Evolutionary conservation across 2,329 filamentous ascomycete species (phyloP).

Genomic region (Phialemoniopsis sp.): DNA sequence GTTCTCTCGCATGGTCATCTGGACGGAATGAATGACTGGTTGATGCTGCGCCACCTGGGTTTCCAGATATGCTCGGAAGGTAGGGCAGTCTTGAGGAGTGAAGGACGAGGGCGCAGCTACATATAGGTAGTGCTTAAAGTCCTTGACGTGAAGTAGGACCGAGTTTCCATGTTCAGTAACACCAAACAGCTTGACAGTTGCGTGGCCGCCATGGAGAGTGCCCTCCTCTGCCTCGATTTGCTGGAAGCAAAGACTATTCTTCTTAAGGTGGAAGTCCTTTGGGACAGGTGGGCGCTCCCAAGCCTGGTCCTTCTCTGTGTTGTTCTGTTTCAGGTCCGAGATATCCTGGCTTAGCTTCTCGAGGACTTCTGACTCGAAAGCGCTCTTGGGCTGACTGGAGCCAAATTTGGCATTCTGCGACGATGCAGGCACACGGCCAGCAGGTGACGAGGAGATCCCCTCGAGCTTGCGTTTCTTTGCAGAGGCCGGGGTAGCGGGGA

Average conservation of each 20-base stretch:
- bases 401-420: slow-evolving; percentile 62
- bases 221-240: slow-evolving; percentile 95
- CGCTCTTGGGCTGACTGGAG: slow-evolving; percentile 80
- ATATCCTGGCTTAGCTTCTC: slow-evolving; percentile 97
- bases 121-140: slow-evolving; percentile 95
- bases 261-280: slow-evolving; percentile 47
- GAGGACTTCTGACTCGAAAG: slow-evolving; percentile 89
- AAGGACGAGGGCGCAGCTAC: slow-evolving; percentile 84
- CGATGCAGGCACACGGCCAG: slow-evolving; percentile 50
- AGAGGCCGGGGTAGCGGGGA: slow-evolving; percentile 49
- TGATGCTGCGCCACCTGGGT: slow-evolving; percentile 65
- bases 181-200: slow-evolving; percentile 88
- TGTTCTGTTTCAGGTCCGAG: slow-evolving; percentile 76
- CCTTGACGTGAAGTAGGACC: slow-evolving; percentile 89
- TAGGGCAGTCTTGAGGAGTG: slow-evolving; percentile 68
- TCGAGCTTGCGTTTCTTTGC: slow-evolving; percentile 86
- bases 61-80: slow-evolving; percentile 79
- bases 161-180: slow-evolving; percentile 83
- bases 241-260: slow-evolving; percentile 80
- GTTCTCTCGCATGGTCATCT: slow-evolving; percentile 81
- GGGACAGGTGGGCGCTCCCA: slow-evolving; percentile 66
- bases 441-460: slow-evolving; percentile 48
- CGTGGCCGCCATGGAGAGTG: slow-evolving; percentile 67
- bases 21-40: slow-evolving; percentile 73
- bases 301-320: slow-evolving; percentile 87